Base-by-base conservation (phyloP, 139 green algal genomes). In the Coelastrella sp. region DNA sequence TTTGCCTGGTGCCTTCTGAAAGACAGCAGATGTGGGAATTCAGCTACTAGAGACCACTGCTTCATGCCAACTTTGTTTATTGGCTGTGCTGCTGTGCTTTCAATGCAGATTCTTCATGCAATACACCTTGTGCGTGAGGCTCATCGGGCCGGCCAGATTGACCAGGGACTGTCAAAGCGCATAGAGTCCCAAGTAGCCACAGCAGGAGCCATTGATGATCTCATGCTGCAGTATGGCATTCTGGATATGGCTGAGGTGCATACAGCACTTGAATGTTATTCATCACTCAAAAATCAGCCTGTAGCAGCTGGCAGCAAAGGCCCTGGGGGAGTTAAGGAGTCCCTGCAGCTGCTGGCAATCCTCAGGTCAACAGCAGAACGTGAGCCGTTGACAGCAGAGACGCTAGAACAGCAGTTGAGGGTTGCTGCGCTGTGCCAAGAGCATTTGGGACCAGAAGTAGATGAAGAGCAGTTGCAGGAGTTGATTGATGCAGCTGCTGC, bases 51-150 rank as follows among this genome's bases (percentile, higher is more conserved):
- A 49, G 35, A 49, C 35, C 35, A 49, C 35, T 49, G 35, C 35
- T 49, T 49, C 1, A 49, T 49, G 35, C 35, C 35, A 49, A 3
- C 35, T 49, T 49, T 3, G 1, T 3, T 49, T 49, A 49, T 49
- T 49, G 35, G 35, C 35, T 49, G 35, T 49, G 35, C 3, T 49
- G 35, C 35, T 49, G 35, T 49, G 35, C 11, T 70, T 20, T 57
- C 63, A 70, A 17, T 90, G 75, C 73, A 60, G 63, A 72, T 92
- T 10, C 85, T 49, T 7, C 14, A 49, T 10, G 92, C 93, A 4
- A 88, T 82, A 22, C 58, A 78, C 65, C 83, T 57, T 8, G 89
- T 97, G 24, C 96, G 97, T 92, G 93, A 92, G 87, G 92, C 92
- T 20, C 92, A 88, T 91, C 92, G 94, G 57, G 73, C 78, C 9